Evolutionary conservation across 2,329 filamentous ascomycete species (phyloP), one percentile per base, ranked within the genome.

Genomic region (Cryphonectria parasitica): DNA sequence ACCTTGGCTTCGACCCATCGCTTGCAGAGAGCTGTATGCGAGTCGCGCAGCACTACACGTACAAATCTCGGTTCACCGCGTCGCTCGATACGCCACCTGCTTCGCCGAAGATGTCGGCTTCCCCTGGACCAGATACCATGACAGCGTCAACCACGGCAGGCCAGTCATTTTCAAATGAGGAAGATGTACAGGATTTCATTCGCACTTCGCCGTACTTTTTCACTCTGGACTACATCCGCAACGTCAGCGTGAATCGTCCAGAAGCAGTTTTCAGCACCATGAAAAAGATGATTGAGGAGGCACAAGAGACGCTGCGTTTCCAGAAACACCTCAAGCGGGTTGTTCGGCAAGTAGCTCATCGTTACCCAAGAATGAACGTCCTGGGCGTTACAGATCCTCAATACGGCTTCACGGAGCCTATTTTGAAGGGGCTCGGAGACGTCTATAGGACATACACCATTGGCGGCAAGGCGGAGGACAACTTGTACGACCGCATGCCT

Each of bases 361-460:
- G 78, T 15, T 81, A 81, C 58, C 78, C 82, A 0, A 75, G 75
- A 3, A 82, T 83, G 81, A 76, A 79, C 11, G 78, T 82, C 19
- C 76, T 85, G 1, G 78, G 79, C 0, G 70, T 84, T 1, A 78
- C 79, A 0, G 79, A 80, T 8, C 72, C 77, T 0, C 75, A 76
- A 1, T 39, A 75, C n/a, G 74, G 75, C 0, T 72, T 84, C 43
- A 76, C 77, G 0, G 74, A 76, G 56, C 74, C 78, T 36, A 69
- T 83, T 5, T 66, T 84, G 0, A 61, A 72, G 0, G 78, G 79
- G 1, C 70, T 82, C 2, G 75, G 76, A 0, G 70, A 74, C 0
- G 74, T 79, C 0, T 83, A 82, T 69, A 66, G 71, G 22, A 77
- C 77, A 3, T 79, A 79, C 69, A 78, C 74, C 0, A 58, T 80